Conservation (phyloP, 1,139 yeast genomes). For the Saccharomyces hybrid region DNA sequence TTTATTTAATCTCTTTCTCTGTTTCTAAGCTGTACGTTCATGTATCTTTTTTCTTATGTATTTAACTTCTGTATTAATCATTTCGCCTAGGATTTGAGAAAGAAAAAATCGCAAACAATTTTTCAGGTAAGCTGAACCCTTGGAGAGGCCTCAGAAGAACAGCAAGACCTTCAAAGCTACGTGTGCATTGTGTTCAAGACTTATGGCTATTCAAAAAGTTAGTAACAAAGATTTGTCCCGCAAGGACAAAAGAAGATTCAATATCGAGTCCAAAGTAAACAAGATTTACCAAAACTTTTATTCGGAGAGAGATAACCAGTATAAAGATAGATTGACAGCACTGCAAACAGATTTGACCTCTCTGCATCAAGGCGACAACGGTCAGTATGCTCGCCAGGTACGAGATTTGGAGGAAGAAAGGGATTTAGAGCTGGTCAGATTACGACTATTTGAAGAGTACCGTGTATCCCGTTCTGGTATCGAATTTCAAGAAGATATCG, state of each 20-base stretch:
- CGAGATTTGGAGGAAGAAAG: conserved; percentile 67
- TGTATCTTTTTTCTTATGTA: neutral
- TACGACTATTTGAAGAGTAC: conserved; percentile 79
- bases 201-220: neutral
- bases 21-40: too few relatives aligned
- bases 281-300: conserved; percentile 62
- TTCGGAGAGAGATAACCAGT: conserved; percentile 66
- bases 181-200: neutral
- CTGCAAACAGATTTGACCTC: conserved; percentile 72
- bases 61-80: neutral
- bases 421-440: conserved; percentile 70
- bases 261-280: conserved; percentile 54
- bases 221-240: conserved; percentile 15
- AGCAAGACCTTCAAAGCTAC: neutral
- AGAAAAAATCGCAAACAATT: neutral
- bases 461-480: conserved; percentile 69
- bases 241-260: conserved; percentile 54
- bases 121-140: neutral
- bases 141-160: neutral
- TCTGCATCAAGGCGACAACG: conserved; percentile 75
- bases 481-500: conserved; percentile 72
- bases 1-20: neutral
- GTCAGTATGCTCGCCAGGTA: conserved; percentile 46
- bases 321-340: conserved; percentile 63
- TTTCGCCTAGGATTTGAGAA: neutral